Evolutionary conservation across 139 green algal genomes (phyloP).

Genomic region (Chlamydomonas incerta): DNA sequence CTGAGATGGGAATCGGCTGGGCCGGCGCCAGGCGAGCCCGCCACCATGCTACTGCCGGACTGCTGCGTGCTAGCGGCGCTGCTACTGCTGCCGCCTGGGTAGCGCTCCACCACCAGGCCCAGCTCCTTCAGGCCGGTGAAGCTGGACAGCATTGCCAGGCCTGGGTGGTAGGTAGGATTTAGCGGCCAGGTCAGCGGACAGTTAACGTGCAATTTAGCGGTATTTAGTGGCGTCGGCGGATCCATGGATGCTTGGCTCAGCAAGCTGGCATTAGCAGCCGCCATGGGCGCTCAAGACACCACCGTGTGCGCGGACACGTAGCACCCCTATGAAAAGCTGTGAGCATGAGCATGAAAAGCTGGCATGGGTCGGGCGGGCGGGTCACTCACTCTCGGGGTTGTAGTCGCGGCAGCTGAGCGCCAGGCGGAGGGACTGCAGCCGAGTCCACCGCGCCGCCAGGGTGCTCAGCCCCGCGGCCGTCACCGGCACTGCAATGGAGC

Average conservation of each 20-base stretch:
- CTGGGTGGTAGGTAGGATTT: too few relatives aligned
- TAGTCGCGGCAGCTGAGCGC: conserved; percentile 37
- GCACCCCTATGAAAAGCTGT: too few relatives aligned
- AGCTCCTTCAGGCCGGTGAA: conserved; percentile 36
- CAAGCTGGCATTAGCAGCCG: too few relatives aligned
- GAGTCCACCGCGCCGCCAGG: conserved; percentile 12
- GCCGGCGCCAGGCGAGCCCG: too few relatives aligned
- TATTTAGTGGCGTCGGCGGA: too few relatives aligned
- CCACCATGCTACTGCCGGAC: not conserved
- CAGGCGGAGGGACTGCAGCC: conserved; percentile 28
- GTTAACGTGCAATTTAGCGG: too few relatives aligned
- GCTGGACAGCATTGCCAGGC: conserved; percentile 14
- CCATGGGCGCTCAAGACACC: too few relatives aligned
- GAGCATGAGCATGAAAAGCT: too few relatives aligned
- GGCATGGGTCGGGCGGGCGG: too few relatives aligned
- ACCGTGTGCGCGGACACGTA: too few relatives aligned
- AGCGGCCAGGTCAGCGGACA: too few relatives aligned
- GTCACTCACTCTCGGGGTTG: conserved; percentile 17
- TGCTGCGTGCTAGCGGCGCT: not conserved
- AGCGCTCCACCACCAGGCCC: conserved; percentile 32
- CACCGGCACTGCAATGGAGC: conserved; percentile 32
- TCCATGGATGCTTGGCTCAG: too few relatives aligned
- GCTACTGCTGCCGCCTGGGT: not conserved
- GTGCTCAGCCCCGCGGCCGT: conserved; percentile 17
- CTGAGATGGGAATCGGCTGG: not conserved